phyloP scores from a whole-genome alignment of 2,329 filamentous ascomycete genomes.

The Cordyceps sp. region DNA sequence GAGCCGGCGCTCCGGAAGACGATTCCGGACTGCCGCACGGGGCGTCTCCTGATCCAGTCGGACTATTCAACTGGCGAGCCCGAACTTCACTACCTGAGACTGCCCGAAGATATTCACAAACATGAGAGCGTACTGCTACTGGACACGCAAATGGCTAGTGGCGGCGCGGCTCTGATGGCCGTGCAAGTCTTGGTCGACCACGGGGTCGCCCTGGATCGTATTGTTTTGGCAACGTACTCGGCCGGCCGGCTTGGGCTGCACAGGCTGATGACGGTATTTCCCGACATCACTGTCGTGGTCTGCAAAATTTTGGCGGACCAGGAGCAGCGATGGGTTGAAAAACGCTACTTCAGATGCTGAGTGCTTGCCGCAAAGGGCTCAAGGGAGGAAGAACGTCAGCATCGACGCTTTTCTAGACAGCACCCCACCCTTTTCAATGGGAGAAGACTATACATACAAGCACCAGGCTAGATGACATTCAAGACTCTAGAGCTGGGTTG shows the following conservation, averaged over 20 bases:
- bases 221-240: constrained; percentile 86
- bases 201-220: constrained; percentile 66
- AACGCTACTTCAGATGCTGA: constrained; percentile 76
- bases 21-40: constrained; percentile 82
- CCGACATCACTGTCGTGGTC: constrained; percentile 72
- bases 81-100: constrained; percentile 75
- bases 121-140: constrained; percentile 75
- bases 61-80: constrained; percentile 75
- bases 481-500: too few species aligned
- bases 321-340: constrained; percentile 81
- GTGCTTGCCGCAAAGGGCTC: too few species aligned
- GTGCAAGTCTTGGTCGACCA: constrained; percentile 93
- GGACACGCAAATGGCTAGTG: constrained; percentile 89
- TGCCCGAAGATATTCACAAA: constrained; percentile 54
- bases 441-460: too few species aligned
- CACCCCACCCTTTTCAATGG: too few species aligned
- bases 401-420: too few species aligned
- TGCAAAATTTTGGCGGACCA: constrained; percentile 67
- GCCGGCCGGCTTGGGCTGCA: constrained; percentile 74
- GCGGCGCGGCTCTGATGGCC: constrained; percentile 77
- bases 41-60: constrained; percentile 80
- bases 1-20: constrained; percentile 79
- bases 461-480: too few species aligned
- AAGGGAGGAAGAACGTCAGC: too few species aligned
- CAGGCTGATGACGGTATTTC: constrained; percentile 75